Conservation (phyloP, 2,329 filamentous ascomycete species). For the Phaeosphaeriaceae sp. region DNA sequence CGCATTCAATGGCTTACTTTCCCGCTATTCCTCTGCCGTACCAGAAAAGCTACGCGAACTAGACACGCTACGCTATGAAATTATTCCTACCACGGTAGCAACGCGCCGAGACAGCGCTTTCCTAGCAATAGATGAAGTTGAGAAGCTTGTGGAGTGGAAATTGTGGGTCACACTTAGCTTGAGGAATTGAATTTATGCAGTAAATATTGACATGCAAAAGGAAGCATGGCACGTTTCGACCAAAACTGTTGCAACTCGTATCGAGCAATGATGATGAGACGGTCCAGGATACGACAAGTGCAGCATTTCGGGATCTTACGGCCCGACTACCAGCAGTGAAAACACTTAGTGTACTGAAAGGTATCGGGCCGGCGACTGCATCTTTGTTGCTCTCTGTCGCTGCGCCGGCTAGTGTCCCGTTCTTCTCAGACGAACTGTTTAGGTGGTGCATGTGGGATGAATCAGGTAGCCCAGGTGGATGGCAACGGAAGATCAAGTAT, state of each 20-base stretch:
- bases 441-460: conserved; percentile 68
- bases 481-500: conserved; percentile 69
- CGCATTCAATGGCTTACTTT: conserved; percentile 28
- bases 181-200: neutral
- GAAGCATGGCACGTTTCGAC: conserved; percentile 59
- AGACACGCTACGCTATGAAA: conserved; percentile 41
- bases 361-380: conserved; percentile 80
- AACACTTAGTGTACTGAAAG: conserved; percentile 66
- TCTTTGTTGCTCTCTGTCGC: conserved; percentile 74
- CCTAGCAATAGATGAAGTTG: conserved; percentile 39
- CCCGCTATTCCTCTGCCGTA: conserved; percentile 33
- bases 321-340: conserved; percentile 52
- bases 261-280: conserved; percentile 63
- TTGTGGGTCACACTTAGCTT: conserved; percentile 26
- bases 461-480: conserved; percentile 55
- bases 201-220: conserved; percentile 28
- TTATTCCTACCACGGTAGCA: conserved; percentile 31
- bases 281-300: conserved; percentile 58
- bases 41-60: conserved; percentile 38
- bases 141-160: conserved; percentile 50
- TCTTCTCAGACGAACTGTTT: conserved; percentile 83
- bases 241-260: conserved; percentile 54
- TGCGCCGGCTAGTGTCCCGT: conserved; percentile 65
- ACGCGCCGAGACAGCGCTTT: conserved; percentile 14
- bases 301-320: conserved; percentile 54